A percentile compares a stretch with the other conserved stretches of the same genome.
Evolutionary conservation across 192 early-diverging fungal genomes (phyloP).

Genomic region (Nowakowskiella sp.): DNA sequence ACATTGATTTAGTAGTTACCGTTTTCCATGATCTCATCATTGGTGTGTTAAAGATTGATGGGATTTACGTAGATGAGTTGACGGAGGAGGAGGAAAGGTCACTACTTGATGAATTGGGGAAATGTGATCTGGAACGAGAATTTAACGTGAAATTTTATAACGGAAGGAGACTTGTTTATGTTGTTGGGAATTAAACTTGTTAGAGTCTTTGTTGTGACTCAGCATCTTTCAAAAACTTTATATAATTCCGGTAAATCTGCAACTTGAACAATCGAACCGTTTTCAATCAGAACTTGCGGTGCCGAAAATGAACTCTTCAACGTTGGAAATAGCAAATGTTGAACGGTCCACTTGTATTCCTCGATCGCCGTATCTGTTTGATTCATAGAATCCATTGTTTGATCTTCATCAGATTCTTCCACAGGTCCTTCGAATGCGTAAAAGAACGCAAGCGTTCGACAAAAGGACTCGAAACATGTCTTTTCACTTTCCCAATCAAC

Average conservation of each 20-base stretch:
- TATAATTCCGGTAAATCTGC: constrained; percentile 85
- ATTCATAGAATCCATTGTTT: constrained; percentile 8
- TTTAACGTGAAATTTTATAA: too few species aligned
- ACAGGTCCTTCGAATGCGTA: constrained; percentile 40
- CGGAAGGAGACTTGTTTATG: too few species aligned
- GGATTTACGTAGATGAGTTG: too few species aligned
- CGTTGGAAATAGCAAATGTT: constrained; percentile 77
- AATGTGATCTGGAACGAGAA: too few species aligned
- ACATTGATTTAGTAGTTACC: too few species aligned
- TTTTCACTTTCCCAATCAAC: constrained; percentile 83
- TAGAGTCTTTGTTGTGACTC: too few species aligned
- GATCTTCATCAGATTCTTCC: not conserved
- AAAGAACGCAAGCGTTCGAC: constrained; percentile 60
- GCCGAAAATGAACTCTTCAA: constrained; percentile 68
- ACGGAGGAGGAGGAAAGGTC: too few species aligned
- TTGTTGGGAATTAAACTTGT: too few species aligned
- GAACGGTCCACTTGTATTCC: constrained; percentile 53
- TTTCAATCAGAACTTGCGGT: constrained; percentile 48
- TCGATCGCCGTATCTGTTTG: not conserved
- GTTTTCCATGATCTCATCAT: too few species aligned
- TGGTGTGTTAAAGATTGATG: too few species aligned
- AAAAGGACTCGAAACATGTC: constrained; percentile 70
- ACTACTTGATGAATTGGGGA: too few species aligned
- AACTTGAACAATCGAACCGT: constrained; percentile 61
- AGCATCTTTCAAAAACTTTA: constrained; percentile 96